Evolutionary conservation across 2,329 filamentous ascomycete species (phyloP).

Genomic region (Ophiostoma ips): DNA sequence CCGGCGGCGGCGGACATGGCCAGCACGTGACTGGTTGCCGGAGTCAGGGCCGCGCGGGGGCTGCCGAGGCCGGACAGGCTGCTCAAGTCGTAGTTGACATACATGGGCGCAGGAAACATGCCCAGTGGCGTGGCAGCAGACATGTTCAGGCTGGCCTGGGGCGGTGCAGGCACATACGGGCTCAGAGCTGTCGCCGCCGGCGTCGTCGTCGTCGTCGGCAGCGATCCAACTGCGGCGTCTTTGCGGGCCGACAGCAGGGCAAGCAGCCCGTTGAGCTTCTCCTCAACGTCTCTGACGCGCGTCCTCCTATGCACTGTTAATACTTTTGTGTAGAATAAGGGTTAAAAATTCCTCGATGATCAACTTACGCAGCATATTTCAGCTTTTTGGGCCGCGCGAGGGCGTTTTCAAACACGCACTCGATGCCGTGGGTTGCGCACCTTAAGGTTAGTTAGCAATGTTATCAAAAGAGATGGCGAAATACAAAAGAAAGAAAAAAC

Average conservation of each 20-base stretch:
- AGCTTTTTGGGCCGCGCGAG: slow-evolving; percentile 15
- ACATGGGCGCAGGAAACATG: neutral
- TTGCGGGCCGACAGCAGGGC: slow-evolving; percentile 20
- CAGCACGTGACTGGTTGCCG: neutral
- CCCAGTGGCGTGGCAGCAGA: neutral
- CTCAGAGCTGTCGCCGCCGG: neutral
- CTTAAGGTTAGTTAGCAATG: neutral
- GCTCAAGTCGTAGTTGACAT: neutral
- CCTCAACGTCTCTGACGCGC: slow-evolving; percentile 15
- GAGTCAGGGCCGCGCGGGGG: neutral
- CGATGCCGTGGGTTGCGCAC: slow-evolving; percentile 10
- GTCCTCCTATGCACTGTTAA: slow-evolving; percentile 14
- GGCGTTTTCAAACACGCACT: slow-evolving; percentile 16
- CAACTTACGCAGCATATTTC: slow-evolving; percentile 13
- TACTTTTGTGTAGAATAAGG: too few species aligned
- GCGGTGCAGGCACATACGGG: neutral
- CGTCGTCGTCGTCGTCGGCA: slow-evolving; percentile 8
- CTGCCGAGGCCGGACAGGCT: neutral
- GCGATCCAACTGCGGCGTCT: slow-evolving; percentile 10
- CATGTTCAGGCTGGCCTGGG: neutral
- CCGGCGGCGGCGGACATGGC: neutral
- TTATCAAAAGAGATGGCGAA: too few species aligned
- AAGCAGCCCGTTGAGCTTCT: slow-evolving; percentile 15
- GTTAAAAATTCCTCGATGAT: too few species aligned
- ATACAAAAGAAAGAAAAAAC: too few species aligned